A percentile compares a stretch with the other conserved stretches of the same genome.
Conservation (phyloP, 2,329 filamentous ascomycete genomes). For the Stromatinia cepivora region DNA sequence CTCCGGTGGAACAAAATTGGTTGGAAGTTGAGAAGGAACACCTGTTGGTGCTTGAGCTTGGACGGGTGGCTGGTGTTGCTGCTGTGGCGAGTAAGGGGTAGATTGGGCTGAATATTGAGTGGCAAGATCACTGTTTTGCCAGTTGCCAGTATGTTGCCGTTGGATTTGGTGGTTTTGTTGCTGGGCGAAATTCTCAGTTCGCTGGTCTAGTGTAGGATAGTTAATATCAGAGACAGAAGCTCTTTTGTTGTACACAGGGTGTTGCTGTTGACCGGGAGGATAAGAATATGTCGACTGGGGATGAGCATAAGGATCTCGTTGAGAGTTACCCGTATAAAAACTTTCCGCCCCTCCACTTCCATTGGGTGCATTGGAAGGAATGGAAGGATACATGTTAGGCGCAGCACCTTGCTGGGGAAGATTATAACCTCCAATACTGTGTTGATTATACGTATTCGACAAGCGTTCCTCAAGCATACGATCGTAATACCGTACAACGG, state of each 20-base stretch:
- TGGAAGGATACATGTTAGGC: constrained; percentile 68
- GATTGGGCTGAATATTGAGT: constrained; percentile 31
- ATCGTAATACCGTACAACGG: constrained; percentile 96
- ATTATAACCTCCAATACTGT: constrained; percentile 66
- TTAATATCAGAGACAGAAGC: constrained; percentile 32
- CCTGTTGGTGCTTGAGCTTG: constrained; percentile 39
- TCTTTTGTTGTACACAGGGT: constrained; percentile 41
- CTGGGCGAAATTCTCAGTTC: constrained; percentile 32
- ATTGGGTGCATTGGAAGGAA: constrained; percentile 55
- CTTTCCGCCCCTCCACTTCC: constrained; percentile 64
- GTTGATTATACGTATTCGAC: constrained; percentile 87
- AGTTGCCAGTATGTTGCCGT: constrained; percentile 52
- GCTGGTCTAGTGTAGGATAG: constrained; percentile 32
- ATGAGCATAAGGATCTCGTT: constrained; percentile 49
- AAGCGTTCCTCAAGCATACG: constrained; percentile 95
- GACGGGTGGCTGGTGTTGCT: constrained; percentile 33
- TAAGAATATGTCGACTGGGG: constrained; percentile 55
- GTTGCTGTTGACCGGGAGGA: constrained; percentile 49
- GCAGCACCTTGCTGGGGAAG: constrained; percentile 52
- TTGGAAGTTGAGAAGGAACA: constrained; percentile 40
- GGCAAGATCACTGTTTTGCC: constrained; percentile 44
- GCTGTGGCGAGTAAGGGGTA: constrained; percentile 26
- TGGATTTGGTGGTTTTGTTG: constrained; percentile 49
- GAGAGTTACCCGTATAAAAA: constrained; percentile 74
- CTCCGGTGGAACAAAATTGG: constrained; percentile 41